A percentile compares a stretch with the other conserved stretches of the same genome.
phyloP scores from a whole-genome alignment of 768 basidiomycete species.

The Termitomyces sp. region DNA sequence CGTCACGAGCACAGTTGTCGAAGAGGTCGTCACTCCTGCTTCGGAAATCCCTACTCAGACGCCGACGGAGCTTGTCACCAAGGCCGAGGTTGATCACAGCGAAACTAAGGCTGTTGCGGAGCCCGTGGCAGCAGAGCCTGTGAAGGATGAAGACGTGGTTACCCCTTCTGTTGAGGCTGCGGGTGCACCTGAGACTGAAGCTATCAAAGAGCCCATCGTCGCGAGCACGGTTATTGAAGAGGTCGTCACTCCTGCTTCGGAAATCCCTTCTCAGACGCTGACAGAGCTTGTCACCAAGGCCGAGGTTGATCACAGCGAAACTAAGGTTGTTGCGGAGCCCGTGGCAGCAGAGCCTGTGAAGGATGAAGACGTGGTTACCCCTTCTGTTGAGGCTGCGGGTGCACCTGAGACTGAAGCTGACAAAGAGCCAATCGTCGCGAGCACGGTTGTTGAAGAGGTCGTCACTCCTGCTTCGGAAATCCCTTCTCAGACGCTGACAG shows the following conservation, averaged over 20 bases:
- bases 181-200: neutral
- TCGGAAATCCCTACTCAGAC: neutral
- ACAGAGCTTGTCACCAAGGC: neutral
- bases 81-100: neutral
- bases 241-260: neutral
- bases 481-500: neutral
- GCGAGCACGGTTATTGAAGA: neutral
- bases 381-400: neutral
- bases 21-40: neutral
- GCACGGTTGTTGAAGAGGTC: neutral
- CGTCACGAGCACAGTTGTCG: neutral
- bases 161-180: neutral
- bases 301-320: neutral
- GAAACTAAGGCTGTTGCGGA: neutral
- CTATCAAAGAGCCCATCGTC: neutral
- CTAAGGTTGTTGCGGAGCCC: neutral
- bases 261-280: neutral
- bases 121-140: neutral
- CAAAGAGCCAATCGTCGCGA: neutral
- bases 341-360: neutral
- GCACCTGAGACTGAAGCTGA: neutral
- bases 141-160: too few relatives aligned
- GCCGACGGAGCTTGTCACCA: neutral
- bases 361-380: neutral
- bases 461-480: neutral